Conservation (phyloP, 2,329 filamentous ascomycete genomes). For the Arthroderma sp. region DNA sequence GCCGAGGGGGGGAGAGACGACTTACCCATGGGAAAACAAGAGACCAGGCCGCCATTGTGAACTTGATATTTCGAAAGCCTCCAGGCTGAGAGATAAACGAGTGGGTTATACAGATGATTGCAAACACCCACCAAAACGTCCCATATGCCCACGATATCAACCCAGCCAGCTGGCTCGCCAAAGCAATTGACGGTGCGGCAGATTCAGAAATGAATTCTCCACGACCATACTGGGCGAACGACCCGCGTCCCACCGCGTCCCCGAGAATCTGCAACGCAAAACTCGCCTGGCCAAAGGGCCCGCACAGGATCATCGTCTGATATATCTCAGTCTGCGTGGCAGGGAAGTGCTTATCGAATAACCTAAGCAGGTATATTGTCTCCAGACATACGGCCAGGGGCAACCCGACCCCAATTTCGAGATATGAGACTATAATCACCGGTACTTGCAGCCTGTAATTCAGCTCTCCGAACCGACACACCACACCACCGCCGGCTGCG, state of each 20-base stretch:
- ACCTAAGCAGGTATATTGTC: constrained; percentile 21
- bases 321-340: constrained; percentile 16
- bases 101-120: constrained; percentile 22
- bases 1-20: background rate
- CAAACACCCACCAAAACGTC: constrained; percentile 32
- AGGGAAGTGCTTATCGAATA: constrained; percentile 17
- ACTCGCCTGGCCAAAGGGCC: constrained; percentile 27
- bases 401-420: constrained; percentile 25
- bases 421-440: constrained; percentile 29
- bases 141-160: constrained; percentile 29
- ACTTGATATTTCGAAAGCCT: constrained; percentile 14
- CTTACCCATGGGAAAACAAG: constrained; percentile 29
- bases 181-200: constrained; percentile 20
- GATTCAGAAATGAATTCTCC: constrained; percentile 21
- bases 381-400: constrained; percentile 21
- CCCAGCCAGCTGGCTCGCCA: constrained; percentile 25
- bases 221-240: constrained; percentile 22
- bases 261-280: constrained; percentile 30
- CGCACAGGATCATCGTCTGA: constrained; percentile 30
- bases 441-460: constrained; percentile 22
- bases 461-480: constrained; percentile 20
- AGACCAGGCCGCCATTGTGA: constrained; percentile 23
- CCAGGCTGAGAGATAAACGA: constrained; percentile 14
- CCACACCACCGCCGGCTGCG: constrained; percentile 24
- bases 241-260: constrained; percentile 17